Conservation (phyloP, 768 basidiomycete genomes). For the Macrolepiota dolichaula region DNA sequence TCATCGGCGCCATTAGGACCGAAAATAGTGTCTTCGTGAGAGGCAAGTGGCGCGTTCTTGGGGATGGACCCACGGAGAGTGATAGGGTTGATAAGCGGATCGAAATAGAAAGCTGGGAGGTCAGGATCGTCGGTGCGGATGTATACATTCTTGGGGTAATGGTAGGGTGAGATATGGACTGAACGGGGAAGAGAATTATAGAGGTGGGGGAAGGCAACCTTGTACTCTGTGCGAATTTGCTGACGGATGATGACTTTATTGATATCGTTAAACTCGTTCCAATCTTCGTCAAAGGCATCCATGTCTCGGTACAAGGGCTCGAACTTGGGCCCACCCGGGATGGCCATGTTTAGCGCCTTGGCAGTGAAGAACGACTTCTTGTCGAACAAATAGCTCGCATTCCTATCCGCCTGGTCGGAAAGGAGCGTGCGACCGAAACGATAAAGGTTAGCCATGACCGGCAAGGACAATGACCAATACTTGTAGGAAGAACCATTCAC, state of each 20-base stretch:
- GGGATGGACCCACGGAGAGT: conserved; percentile 83
- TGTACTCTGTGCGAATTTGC: conserved; percentile 98
- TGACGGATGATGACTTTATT: conserved; percentile 99
- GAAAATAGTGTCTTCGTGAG: conserved; percentile 92
- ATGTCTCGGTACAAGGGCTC: conserved; percentile 97
- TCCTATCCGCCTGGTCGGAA: conserved; percentile 89
- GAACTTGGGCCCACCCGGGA: conserved; percentile 97
- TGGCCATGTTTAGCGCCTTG: conserved; percentile 95
- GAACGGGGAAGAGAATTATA: conserved; percentile 98
- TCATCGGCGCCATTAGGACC: conserved; percentile 84
- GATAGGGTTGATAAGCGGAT: conserved; percentile 97
- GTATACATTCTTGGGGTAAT: conserved; percentile 95
- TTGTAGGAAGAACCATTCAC: conserved; percentile 94
- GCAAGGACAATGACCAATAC: conserved; percentile 90
- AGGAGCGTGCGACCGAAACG: conserved; percentile 91
- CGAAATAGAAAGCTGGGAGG: conserved; percentile 98
- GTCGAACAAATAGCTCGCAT: conserved; percentile 93
- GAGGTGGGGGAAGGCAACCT: conserved; percentile 97
- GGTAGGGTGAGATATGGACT: conserved; percentile 89
- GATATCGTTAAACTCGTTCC: conserved; percentile 99
- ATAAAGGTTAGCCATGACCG: conserved; percentile 95
- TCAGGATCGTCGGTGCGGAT: conserved; percentile 99
- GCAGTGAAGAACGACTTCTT: conserved; percentile 98
- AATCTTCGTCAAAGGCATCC: conserved; percentile 97
- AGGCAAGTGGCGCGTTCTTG: conserved; percentile 77